Evolutionary conservation across 2,329 filamentous ascomycete genomes (phyloP), one percentile per base, ranked within the genome.

Genomic region (Colletotrichum viniferum): DNA sequence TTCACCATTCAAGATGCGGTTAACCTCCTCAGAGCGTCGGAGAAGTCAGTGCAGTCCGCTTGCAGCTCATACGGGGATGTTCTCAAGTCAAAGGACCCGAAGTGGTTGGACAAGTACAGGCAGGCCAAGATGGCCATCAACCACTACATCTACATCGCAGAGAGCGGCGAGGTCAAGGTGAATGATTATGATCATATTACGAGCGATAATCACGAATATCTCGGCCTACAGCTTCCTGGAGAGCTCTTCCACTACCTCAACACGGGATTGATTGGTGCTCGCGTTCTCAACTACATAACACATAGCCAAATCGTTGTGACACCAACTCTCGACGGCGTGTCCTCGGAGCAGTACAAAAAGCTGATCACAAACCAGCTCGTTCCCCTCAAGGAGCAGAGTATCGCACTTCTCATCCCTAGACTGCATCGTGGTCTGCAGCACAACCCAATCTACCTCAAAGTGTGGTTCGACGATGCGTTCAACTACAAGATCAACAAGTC

Each of bases 161-260:
- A 92, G 70, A 91, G 91, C n/a, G 97, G 97, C 55, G 92, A 94
- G 80, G 90, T 98, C 65, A 90, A 91, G 75, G 94, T 96, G 18
- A 89, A 95, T 79, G 93, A 96, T 79, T 90, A 89, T 70, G 93
- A 95, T 9, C 89, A 92, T 70, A 90, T 96, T 24, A 96, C 97
- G 3, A 90, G 90, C 61, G 96, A 98, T 82, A 93, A 97, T 78
- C 95, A 97, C 81, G 93, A 96, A 81, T 96, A 98, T 81, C 91
- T 98, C 77, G 96, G 96, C n/a, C 91, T 97, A 74, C 94, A 96
- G 75, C 88, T 99, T 7, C 96, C 97, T 0, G 92, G 96, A 55
- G 97, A 99, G 84, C 88, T 98, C 21, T 96, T 96, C 82, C 94
- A 95, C 83, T 98, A 98, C 83, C 89, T 98, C 65, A 96, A 95